phyloP scores from a whole-genome alignment of 768 basidiomycete species.

The Boletus edulis region DNA sequence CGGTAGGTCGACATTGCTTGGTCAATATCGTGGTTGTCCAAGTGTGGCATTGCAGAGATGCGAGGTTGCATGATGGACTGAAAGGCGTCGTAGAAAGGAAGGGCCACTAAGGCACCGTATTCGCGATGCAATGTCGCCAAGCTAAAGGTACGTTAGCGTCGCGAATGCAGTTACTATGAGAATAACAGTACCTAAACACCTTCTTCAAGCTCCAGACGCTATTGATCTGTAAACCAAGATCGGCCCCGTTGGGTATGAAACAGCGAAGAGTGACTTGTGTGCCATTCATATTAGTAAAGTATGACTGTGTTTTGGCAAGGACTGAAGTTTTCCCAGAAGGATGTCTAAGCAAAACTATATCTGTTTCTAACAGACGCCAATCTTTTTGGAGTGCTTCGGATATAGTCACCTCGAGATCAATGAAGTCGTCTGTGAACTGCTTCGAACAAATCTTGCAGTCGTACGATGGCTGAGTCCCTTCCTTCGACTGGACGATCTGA shows the following conservation, averaged over 20 bases:
- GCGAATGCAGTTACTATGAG: background rate
- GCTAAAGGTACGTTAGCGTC: conserved; percentile 41
- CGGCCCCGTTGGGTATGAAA: conserved; percentile 38
- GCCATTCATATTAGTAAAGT: conserved; percentile 39
- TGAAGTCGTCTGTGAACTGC: conserved; percentile 74
- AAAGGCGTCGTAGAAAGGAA: conserved; percentile 80
- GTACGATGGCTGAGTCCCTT: conserved; percentile 52
- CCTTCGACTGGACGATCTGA: conserved; percentile 77
- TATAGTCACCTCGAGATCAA: conserved; percentile 74
- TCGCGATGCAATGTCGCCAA: conserved; percentile 91
- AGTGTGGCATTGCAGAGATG: conserved; percentile 45
- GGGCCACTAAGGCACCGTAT: conserved; percentile 79
- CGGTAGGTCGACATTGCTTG: conserved; percentile 65
- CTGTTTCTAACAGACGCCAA: conserved; percentile 78
- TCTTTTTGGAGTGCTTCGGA: conserved; percentile 57
- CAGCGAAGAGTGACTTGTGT: conserved; percentile 62
- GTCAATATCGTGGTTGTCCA: conserved; percentile 52
- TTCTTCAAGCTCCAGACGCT: conserved; percentile 75
- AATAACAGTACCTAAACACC: conserved; percentile 64
- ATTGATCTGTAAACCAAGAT: conserved; percentile 62
- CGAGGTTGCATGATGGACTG: conserved; percentile 67
- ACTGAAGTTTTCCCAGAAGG: conserved; percentile 50
- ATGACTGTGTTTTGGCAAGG: conserved; percentile 70
- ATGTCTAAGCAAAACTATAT: conserved; percentile 77
- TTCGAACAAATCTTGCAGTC: conserved; percentile 66